A percentile compares a stretch with the other conserved stretches of the same genome.
Evolutionary conservation across 164 flowering plant genomes (phyloP).

Genomic region (Chimonanthus salicifolius): DNA sequence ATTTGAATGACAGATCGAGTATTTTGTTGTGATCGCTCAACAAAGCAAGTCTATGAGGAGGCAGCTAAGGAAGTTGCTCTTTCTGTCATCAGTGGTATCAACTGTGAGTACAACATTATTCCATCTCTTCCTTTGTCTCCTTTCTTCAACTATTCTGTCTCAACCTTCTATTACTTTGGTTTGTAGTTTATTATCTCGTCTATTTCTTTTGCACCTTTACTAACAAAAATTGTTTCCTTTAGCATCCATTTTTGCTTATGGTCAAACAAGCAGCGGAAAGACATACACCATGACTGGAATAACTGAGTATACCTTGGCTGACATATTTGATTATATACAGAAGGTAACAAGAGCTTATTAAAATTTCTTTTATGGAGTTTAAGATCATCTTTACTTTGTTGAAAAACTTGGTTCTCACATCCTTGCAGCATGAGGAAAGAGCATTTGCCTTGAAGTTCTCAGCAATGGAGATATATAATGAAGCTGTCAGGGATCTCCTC

Average conservation of each 20-base stretch:
- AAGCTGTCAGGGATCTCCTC: slow-evolving; percentile 83
- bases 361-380: neutral
- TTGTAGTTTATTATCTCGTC: neutral
- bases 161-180: neutral
- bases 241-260: slow-evolving; percentile 95
- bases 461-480: slow-evolving; percentile 96
- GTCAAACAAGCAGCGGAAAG: slow-evolving; percentile 98
- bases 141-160: neutral
- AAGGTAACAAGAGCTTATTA: slow-evolving; percentile 31
- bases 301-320: slow-evolving; percentile 62
- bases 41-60: slow-evolving; percentile 73
- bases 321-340: slow-evolving; percentile 60
- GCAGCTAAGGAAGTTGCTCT: slow-evolving; percentile 76
- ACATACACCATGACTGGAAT: slow-evolving; percentile 93
- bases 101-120: slow-evolving; percentile 45
- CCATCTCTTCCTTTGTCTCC: neutral
- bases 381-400: too few relatives aligned
- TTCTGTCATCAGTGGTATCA: slow-evolving; percentile 76
- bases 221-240: slow-evolving; percentile 4
- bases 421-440: slow-evolving; percentile 62
- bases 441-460: slow-evolving; percentile 80
- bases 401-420: neutral
- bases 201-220: neutral
- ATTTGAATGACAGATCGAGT: slow-evolving; percentile 55
- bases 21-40: slow-evolving; percentile 46